Evolutionary conservation across 164 flowering plant genomes (phyloP).

Genomic region (Macadamia tetraphylla): DNA sequence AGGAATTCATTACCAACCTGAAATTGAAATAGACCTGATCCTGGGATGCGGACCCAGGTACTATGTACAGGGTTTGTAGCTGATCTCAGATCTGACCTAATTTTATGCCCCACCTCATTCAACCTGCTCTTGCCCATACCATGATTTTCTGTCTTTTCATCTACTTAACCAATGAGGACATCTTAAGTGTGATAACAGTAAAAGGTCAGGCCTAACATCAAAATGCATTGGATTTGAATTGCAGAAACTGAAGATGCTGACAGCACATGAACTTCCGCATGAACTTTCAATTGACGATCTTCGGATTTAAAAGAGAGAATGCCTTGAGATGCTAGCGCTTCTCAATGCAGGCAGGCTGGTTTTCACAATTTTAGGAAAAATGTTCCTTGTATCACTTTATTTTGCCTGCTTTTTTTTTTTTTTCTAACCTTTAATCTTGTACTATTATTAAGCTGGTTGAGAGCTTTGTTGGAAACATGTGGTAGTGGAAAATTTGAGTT

Average conservation of each 20-base stretch:
- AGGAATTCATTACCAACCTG: too few species aligned
- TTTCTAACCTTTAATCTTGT: too few species aligned
- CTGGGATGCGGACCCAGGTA: neutral
- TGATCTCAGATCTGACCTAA: neutral
- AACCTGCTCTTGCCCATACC: neutral
- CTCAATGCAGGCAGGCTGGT: conserved; percentile 1
- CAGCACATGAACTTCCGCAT: conserved; percentile 27
- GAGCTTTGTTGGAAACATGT: too few species aligned
- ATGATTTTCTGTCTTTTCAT: neutral
- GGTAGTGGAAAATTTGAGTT: too few species aligned
- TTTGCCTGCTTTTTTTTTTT: too few species aligned
- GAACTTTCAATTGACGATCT: conserved; percentile 66
- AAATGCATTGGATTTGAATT: conserved; percentile 7
- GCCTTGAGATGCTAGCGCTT: neutral
- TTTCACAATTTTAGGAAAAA: neutral
- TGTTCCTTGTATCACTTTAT: too few species aligned
- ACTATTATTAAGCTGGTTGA: too few species aligned
- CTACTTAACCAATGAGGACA: neutral
- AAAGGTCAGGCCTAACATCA: conserved; percentile 1
- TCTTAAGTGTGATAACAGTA: neutral
- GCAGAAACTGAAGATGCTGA: conserved; percentile 85
- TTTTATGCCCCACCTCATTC: neutral
- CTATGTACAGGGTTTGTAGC: neutral
- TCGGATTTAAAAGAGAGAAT: conserved; percentile 33
- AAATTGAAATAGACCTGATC: too few species aligned